Conservation (phyloP, 306 rosid species). For the Citrullus mucosospermus region DNA sequence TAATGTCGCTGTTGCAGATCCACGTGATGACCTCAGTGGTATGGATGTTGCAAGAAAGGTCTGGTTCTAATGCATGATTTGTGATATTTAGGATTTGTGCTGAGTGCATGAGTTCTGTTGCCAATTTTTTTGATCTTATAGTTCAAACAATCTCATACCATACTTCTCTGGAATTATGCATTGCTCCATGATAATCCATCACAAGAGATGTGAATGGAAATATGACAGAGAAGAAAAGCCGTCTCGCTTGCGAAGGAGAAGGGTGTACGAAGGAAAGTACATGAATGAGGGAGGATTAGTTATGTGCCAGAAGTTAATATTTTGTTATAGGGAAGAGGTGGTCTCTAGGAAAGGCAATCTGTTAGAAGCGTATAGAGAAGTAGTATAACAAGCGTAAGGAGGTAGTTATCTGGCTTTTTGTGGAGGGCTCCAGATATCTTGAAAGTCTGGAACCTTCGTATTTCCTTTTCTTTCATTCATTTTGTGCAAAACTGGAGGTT, state of each 20-base stretch:
- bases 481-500: background rate
- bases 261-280: background rate
- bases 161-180: background rate
- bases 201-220: background rate
- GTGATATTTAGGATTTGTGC: background rate
- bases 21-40: constrained; percentile 94
- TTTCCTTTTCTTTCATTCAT: background rate
- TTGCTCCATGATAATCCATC: background rate
- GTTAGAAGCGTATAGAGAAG: background rate
- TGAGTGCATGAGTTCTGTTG: background rate
- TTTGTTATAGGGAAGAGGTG: background rate
- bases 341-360: background rate
- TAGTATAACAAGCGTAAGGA: background rate
- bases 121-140: background rate
- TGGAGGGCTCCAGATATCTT: background rate
- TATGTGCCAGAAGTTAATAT: background rate
- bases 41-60: constrained; percentile 99
- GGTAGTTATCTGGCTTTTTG: background rate
- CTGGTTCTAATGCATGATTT: background rate
- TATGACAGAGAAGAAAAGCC: background rate
- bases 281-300: background rate
- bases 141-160: background rate
- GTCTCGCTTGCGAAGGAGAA: background rate
- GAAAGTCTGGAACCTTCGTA: background rate
- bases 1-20: constrained; percentile 52